phyloP scores from a whole-genome alignment of 768 basidiomycete species.

The Naganishia antarctica region DNA sequence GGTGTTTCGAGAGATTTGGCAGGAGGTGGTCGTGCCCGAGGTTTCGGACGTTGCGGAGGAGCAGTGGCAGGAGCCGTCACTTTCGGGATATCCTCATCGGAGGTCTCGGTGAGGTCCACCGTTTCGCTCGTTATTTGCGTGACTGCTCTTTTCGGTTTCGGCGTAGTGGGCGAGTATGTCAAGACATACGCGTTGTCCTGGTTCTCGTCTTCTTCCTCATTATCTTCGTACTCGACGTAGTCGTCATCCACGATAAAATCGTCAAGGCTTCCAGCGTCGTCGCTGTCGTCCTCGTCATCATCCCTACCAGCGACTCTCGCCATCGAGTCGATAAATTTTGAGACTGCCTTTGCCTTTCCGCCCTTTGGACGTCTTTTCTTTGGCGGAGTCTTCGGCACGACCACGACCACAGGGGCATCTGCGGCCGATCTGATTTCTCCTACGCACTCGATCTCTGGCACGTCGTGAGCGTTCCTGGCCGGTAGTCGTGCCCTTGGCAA shows the following conservation, averaged over 20 bases:
- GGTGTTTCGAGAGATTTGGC: slow-evolving; percentile 19
- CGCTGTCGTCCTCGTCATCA: background rate
- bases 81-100: slow-evolving; percentile 28
- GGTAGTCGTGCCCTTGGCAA: background rate
- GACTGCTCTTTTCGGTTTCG: background rate
- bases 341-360: background rate
- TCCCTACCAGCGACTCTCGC: background rate
- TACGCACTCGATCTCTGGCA: background rate
- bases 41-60: background rate
- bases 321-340: slow-evolving; percentile 8
- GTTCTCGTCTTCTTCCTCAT: slow-evolving; percentile 12
- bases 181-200: slow-evolving; percentile 28
- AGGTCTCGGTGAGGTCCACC: slow-evolving; percentile 32
- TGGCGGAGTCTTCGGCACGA: background rate
- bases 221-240: slow-evolving; percentile 27
- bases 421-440: background rate
- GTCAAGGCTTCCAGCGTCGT: slow-evolving; percentile 22
- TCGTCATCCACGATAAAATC: slow-evolving; percentile 46
- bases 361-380: background rate
- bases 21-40: background rate
- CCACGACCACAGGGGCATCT: background rate
- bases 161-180: slow-evolving; percentile 14
- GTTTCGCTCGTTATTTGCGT: slow-evolving; percentile 7
- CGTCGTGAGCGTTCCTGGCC: background rate
- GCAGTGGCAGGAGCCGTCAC: slow-evolving; percentile 15